Conservation (phyloP, 2,329 filamentous ascomycete species). For the Cryphonectria parasitica region DNA sequence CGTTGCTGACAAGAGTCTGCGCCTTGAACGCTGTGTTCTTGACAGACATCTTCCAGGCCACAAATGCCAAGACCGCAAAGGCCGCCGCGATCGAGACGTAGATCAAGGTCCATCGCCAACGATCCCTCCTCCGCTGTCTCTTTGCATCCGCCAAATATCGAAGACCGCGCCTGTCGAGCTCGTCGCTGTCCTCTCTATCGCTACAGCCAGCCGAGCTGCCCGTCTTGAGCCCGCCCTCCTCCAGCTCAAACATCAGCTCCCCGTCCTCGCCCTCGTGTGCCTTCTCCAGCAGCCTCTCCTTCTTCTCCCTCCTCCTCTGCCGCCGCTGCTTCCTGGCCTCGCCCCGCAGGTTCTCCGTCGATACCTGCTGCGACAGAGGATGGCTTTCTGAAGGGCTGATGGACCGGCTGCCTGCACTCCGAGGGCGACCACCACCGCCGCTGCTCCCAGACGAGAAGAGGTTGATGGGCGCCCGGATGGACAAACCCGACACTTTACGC, state of each 20-base stretch:
- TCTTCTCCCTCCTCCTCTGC: constrained; percentile 56
- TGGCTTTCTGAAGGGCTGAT: constrained; percentile 42
- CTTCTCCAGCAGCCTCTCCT: constrained; percentile 54
- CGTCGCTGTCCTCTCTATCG: constrained; percentile 62
- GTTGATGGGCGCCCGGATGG: constrained; percentile 54
- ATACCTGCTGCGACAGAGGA: constrained; percentile 38
- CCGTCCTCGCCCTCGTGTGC: constrained; percentile 69
- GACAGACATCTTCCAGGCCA: constrained; percentile 63
- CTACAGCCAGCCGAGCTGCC: constrained; percentile 68
- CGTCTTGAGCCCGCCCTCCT: constrained; percentile 74
- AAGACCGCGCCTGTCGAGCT: constrained; percentile 59
- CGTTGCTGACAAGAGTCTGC: constrained; percentile 66
- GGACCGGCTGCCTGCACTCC: constrained; percentile 42
- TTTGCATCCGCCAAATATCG: constrained; percentile 53
- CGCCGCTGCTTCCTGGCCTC: constrained; percentile 56
- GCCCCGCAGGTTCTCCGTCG: constrained; percentile 51
- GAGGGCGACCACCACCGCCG: constrained; percentile 26
- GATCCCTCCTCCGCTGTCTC: constrained; percentile 54
- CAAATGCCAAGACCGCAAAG: constrained; percentile 59
- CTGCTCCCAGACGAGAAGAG: constrained; percentile 33
- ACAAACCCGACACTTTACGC: constrained; percentile 45
- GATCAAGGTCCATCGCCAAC: constrained; percentile 58
- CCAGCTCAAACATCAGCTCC: constrained; percentile 87
- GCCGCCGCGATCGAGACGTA: constrained; percentile 55
- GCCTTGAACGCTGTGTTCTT: constrained; percentile 41